Evolutionary conservation across 2,329 filamentous ascomycete genomes (phyloP), one percentile per base, ranked within the genome.

Genomic region (Didymella glomerata): DNA sequence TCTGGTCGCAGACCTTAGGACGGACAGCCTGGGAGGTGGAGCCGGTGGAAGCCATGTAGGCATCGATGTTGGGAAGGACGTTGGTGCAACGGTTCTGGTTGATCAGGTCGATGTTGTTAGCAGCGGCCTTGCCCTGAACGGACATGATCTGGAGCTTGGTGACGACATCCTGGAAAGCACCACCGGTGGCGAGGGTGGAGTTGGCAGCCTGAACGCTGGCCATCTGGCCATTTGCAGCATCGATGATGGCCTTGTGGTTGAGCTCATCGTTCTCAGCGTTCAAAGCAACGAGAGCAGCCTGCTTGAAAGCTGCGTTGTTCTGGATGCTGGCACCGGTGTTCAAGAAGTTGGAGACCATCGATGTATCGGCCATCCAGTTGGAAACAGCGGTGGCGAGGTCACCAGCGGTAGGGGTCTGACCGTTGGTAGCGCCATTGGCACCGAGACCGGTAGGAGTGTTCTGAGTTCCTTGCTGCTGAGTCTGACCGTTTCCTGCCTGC

Each of bases 181-280:
- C 75, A 9, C 70, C 72, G 30, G 70, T 74, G 9, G 68, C 74
- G 46, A 77, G 72, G 27, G 75, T 77, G 63, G 70, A 72, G 66
- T 77, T 77, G 51, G 75, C 75, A 46, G 70, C 70, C 45, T 70
- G 67, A 48, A 77, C 71, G 18, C 71, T 71, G 46, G 71, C 68
- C 49, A 65, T 45, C 16, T 51, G 27, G 42, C 65, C 62, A 47
- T 71, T 68, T 38, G 69, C 70, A 27, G 64, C 62, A 45, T 76
- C 75, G 51, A 76, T 74, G 57, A 74, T 71, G 45, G 72, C 74
- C 66, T 78, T 78, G 62, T 77, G 74, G 55, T 66, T 74, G 46
- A 77, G 71, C 61, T 77, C 75, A 46, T 77, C 75, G 20, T 76
- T 73, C 59, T 77, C 75, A 44, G 75, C 75, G 56, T 76, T 76